phyloP scores from a whole-genome alignment of 768 basidiomycete genomes.

The Flagelloscypha sp. region DNA sequence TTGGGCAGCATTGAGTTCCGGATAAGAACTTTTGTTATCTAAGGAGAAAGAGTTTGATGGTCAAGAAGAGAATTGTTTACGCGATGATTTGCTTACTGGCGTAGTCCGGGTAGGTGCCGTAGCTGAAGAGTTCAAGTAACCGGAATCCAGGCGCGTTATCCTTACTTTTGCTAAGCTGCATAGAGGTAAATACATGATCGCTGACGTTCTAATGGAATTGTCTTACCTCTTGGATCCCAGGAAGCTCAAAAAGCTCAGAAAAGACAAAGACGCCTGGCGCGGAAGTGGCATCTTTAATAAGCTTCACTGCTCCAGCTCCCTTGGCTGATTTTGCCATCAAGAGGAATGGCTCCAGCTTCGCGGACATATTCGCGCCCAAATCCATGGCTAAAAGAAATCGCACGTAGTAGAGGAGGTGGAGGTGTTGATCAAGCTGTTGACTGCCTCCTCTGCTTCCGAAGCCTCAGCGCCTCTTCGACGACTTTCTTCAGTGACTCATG shows the following conservation, averaged over 20 bases:
- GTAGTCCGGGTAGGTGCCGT: slow-evolving; percentile 81
- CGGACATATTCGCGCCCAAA: slow-evolving; percentile 49
- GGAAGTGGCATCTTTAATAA: slow-evolving; percentile 77
- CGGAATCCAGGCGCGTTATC: slow-evolving; percentile 53
- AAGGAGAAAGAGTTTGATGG: slow-evolving; percentile 8
- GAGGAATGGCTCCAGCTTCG: slow-evolving; percentile 82
- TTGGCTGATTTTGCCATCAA: slow-evolving; percentile 89
- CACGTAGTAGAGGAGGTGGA: too few relatives aligned
- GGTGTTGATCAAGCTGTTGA: too few relatives aligned
- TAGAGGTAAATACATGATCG: not conserved
- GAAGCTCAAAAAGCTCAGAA: slow-evolving; percentile 74
- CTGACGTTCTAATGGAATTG: not conserved
- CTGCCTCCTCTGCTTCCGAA: too few relatives aligned
- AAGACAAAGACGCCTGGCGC: slow-evolving; percentile 92
- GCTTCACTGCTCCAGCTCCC: slow-evolving; percentile 87
- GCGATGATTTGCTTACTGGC: slow-evolving; percentile 39
- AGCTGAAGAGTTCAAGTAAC: slow-evolving; percentile 82
- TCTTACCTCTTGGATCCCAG: slow-evolving; percentile 77
- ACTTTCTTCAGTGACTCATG: too few relatives aligned
- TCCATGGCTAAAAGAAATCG: too few relatives aligned
- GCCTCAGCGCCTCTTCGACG: too few relatives aligned
- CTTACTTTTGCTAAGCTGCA: slow-evolving; percentile 59
- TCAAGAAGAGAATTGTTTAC: slow-evolving; percentile 1
- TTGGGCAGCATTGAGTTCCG: slow-evolving; percentile 64
- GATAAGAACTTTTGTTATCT: slow-evolving; percentile 64